Conservation (phyloP, 192 early-diverging fungal species). For the Backusella sp. region DNA sequence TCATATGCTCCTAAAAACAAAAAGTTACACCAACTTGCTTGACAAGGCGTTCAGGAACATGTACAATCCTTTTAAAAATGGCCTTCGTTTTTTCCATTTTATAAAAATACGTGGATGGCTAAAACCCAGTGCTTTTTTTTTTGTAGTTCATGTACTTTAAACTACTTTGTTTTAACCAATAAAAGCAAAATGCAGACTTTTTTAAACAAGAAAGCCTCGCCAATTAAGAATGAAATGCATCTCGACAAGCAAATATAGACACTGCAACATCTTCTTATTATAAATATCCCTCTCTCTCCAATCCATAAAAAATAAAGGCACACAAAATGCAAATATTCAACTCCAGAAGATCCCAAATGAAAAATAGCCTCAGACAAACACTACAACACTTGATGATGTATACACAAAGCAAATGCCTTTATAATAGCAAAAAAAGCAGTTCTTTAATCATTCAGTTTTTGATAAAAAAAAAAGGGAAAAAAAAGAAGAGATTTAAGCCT, state of each 20-base stretch:
- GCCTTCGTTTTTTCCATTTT: neutral
- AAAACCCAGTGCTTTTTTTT: neutral
- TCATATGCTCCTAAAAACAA: neutral
- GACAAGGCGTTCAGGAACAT: neutral
- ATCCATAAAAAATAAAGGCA: too few relatives aligned
- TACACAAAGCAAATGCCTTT: too few relatives aligned
- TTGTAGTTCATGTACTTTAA: neutral
- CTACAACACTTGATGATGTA: too few relatives aligned
- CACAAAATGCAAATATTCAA: too few relatives aligned
- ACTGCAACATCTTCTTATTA: too few relatives aligned
- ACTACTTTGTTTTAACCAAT: neutral
- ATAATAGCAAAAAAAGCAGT: neutral
- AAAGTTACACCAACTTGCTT: neutral
- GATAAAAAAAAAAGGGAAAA: neutral
- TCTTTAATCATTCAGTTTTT: neutral
- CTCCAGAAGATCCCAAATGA: too few relatives aligned
- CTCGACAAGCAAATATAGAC: too few relatives aligned
- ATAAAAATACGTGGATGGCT: neutral
- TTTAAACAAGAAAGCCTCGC: neutral
- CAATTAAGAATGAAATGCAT: neutral
- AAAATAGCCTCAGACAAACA: too few relatives aligned
- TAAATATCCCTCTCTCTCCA: too few relatives aligned
- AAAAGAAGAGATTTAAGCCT: conserved; percentile 6
- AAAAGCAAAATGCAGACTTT: neutral
- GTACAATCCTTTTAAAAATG: neutral